Conservation (phyloP, 2,329 filamentous ascomycete species). For the Neopestalotiopsis sp. region DNA sequence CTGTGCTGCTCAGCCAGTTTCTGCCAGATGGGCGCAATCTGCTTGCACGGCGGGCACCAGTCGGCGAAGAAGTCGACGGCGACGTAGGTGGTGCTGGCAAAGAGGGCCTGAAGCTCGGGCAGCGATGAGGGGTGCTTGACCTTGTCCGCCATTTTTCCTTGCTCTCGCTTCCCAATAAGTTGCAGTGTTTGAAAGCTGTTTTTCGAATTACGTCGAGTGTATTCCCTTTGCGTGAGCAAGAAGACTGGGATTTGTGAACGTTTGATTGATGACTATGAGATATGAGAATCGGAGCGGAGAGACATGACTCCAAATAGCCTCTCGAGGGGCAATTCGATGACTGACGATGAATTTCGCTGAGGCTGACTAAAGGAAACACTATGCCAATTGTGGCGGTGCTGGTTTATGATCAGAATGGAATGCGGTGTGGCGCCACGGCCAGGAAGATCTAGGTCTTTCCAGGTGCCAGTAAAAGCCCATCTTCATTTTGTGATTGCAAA, state of each 20-base stretch:
- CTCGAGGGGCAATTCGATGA: background rate
- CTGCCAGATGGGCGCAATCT: constrained; percentile 60
- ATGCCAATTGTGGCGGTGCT: background rate
- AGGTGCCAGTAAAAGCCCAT: background rate
- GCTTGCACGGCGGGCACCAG: constrained; percentile 68
- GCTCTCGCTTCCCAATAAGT: background rate
- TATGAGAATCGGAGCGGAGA: background rate
- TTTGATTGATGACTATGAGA: background rate
- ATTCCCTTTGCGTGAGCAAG: background rate
- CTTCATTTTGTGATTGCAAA: background rate
- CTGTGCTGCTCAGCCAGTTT: constrained; percentile 49
- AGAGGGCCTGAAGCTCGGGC: constrained; percentile 55
- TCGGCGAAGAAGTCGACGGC: constrained; percentile 63
- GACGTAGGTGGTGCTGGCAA: constrained; percentile 55
- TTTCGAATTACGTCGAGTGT: background rate
- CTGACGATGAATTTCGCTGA: background rate
- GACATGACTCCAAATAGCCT: background rate
- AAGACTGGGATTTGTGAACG: too few relatives aligned
- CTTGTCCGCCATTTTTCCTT: constrained; percentile 25
- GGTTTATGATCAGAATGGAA: background rate
- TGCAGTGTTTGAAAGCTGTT: background rate
- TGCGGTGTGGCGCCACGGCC: background rate
- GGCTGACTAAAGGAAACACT: background rate
- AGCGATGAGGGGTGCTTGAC: constrained; percentile 46
- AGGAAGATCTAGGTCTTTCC: background rate